Base-by-base conservation (phyloP, 2,329 filamentous ascomycete species). In the Tolypocladium paradoxum region DNA sequence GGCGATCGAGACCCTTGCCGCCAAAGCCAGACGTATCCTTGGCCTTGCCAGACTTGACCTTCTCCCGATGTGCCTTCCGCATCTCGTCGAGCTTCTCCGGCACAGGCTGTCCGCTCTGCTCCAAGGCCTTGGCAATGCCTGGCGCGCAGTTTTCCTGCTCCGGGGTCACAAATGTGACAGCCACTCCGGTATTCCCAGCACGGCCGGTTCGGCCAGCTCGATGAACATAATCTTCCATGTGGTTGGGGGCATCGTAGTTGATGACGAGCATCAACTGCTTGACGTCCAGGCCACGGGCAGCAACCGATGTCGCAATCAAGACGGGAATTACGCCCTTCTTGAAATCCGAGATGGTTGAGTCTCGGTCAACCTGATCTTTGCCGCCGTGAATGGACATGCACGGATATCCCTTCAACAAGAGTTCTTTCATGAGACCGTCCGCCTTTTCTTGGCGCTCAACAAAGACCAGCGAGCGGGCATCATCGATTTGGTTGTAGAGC, bases 171-270 rank as follows among this genome's bases (percentile, higher is more conserved):
- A 97, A 96, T 0, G 93, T 99, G 50, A 99, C 88, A 0, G 93
- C 93, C 38, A 90, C 95, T 57, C 93, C 93, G 24, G 84, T 96
- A 64, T 96, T 95, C 40, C 93, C 93, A 47, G 93, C 93, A 65
- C 93, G 86, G 12, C 93, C 93, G 8, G 93, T 97, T 62, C 93
- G 88, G 48, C 93, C 93, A 53, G 88, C 90, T 57, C 93, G 86
- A 68, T 96, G 93, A 40, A 97, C 92, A 64, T 97, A 97, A 65
- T 97, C 93, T 70, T 99, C 93, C 56, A 96, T 71, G 71, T 97
- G 91, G 63, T 95, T 95, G 1, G 91, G 92, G 1, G 87, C 88
- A 65, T 96, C 91, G 66, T 90, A 96, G 70, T 97, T 97, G 71
- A 99, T 85, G 52, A 99, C 93, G 34, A 97, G 79, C 69, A 95